Conservation (phyloP, 805 yeast species). For the Ogataea chonburiensis region DNA sequence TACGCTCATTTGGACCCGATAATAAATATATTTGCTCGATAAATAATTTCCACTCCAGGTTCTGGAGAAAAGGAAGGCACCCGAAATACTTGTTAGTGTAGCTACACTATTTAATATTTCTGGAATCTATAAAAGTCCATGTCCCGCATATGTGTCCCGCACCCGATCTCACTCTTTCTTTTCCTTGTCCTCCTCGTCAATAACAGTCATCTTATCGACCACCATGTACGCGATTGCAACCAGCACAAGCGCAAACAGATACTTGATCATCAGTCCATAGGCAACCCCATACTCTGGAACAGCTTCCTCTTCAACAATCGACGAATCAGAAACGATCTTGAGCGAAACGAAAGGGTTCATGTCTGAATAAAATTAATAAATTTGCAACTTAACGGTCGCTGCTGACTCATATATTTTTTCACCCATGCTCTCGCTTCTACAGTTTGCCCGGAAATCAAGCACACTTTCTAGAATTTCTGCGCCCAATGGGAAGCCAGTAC, state of each 20-base stretch:
- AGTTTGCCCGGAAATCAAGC: constrained; percentile 4
- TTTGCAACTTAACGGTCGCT: not conserved
- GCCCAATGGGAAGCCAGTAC: constrained; percentile 23
- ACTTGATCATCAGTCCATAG: constrained; percentile 25
- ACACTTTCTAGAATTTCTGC: constrained; percentile 15
- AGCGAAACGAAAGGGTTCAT: constrained; percentile 22
- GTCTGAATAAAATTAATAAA: no score
- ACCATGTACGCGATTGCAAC: constrained; percentile 23
- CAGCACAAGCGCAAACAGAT: constrained; percentile 25
- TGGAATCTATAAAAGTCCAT: no score
- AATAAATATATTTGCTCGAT: no score
- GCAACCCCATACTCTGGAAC: constrained; percentile 15
- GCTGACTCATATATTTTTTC: constrained; percentile 1
- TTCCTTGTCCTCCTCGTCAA: constrained; percentile 5
- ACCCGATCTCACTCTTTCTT: no score
- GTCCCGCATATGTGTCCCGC: no score
- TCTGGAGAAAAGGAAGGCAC: no score
- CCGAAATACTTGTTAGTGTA: no score
- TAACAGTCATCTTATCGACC: constrained; percentile 21
- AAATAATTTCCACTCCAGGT: no score
- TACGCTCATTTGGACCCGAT: constrained; percentile 10
- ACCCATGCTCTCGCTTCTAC: constrained; percentile 6
- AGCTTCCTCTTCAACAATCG: no score
- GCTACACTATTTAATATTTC: no score
- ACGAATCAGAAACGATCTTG: constrained; percentile 11